Evolutionary conservation across 2,329 filamentous ascomycete species (phyloP).

Genomic region (Gliomastix tumulicola): DNA sequence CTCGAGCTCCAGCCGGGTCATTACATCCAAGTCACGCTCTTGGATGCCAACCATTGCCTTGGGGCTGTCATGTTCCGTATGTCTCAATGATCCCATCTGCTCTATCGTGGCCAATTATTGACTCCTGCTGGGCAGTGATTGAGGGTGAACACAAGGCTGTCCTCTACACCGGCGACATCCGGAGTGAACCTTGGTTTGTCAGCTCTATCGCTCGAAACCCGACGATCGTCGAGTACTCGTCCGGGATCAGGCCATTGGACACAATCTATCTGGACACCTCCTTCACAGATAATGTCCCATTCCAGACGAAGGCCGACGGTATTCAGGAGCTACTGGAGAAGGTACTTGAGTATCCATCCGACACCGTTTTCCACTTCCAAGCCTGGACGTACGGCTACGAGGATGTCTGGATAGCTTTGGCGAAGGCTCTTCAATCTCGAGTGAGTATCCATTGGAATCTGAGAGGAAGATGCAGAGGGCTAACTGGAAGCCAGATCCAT

Average conservation of each 20-base stretch:
- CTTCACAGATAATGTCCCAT: slow-evolving; percentile 42
- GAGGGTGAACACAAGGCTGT: slow-evolving; percentile 66
- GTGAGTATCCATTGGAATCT: slow-evolving; percentile 36
- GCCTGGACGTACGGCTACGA: slow-evolving; percentile 91
- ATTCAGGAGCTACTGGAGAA: slow-evolving; percentile 66
- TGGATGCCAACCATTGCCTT: slow-evolving; percentile 88
- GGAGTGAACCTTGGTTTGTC: slow-evolving; percentile 83
- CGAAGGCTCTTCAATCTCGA: slow-evolving; percentile 58
- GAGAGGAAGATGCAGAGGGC: slow-evolving; percentile 2
- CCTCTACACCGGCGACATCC: slow-evolving; percentile 83
- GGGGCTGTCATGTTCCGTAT: slow-evolving; percentile 83
- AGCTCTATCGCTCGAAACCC: slow-evolving; percentile 66
- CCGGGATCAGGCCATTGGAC: slow-evolving; percentile 61
- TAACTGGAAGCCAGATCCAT: slow-evolving; percentile 51
- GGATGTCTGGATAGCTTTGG: slow-evolving; percentile 80
- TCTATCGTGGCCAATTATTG: neutral
- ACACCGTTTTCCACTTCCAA: slow-evolving; percentile 77
- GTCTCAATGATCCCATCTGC: slow-evolving; percentile 10
- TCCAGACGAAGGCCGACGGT: slow-evolving; percentile 65
- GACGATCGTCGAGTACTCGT: slow-evolving; percentile 65
- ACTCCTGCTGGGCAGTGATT: slow-evolving; percentile 46
- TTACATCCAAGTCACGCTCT: slow-evolving; percentile 71
- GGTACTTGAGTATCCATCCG: slow-evolving; percentile 58
- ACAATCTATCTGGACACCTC: slow-evolving; percentile 89
- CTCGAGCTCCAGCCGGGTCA: slow-evolving; percentile 67